Conservation (phyloP, 2,329 filamentous ascomycete genomes). For the Penicillium sp. region DNA sequence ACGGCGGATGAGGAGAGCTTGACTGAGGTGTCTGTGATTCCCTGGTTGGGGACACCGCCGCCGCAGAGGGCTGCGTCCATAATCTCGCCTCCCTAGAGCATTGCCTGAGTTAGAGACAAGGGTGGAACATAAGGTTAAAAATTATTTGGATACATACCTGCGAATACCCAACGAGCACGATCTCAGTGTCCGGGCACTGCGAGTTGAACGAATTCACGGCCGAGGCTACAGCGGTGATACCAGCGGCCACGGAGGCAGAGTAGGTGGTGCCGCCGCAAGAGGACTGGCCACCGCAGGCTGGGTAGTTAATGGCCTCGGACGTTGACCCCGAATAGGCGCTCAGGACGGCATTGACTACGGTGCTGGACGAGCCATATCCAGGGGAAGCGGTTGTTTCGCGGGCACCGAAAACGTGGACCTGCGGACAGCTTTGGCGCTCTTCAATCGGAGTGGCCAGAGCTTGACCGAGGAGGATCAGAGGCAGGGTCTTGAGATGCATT, state of each 20-base stretch:
- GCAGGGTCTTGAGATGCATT: neutral
- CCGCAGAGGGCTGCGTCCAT: conserved; percentile 67
- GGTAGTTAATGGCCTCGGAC: conserved; percentile 61
- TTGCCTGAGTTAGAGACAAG: neutral
- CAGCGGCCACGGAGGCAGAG: conserved; percentile 61
- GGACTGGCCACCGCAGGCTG: conserved; percentile 67
- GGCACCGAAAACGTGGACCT: conserved; percentile 57
- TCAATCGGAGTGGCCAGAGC: neutral
- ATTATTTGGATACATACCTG: conserved; percentile 49
- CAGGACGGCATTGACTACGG: conserved; percentile 57
- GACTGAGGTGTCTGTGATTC: conserved; percentile 52
- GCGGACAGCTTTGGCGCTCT: conserved; percentile 45
- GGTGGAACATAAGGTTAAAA: neutral
- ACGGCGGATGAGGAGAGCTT: conserved; percentile 55
- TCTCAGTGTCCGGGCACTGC: conserved; percentile 61
- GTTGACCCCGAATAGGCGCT: conserved; percentile 57
- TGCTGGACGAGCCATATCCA: conserved; percentile 58
- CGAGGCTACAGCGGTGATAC: conserved; percentile 62
- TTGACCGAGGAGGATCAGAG: neutral
- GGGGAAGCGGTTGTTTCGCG: conserved; percentile 55
- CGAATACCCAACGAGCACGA: conserved; percentile 68
- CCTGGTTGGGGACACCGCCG: conserved; percentile 55
- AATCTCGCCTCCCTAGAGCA: conserved; percentile 62
- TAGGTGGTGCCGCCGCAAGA: conserved; percentile 44
- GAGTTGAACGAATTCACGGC: conserved; percentile 64